Base-by-base conservation (phyloP, 2,329 filamentous ascomycete genomes). In the Fusarium sp. region DNA sequence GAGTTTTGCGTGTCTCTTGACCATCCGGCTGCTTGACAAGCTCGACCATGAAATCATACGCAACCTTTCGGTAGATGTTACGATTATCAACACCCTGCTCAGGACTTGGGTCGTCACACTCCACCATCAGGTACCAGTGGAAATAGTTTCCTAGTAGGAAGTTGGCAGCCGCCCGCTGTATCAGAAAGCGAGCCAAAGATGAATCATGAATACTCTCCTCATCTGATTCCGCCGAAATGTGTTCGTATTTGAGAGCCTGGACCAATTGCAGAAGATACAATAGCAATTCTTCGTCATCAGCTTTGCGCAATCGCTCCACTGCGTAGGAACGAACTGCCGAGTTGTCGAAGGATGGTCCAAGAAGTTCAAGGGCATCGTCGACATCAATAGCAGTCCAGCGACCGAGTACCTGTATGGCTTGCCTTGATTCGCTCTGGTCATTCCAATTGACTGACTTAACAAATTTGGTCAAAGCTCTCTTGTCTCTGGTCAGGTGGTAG, bases 91-190 rank as follows among this genome's bases (percentile, higher is more conserved):
- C 85, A 24, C 90, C 87, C 73, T 95, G 93, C 45, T 94, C 91
- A 6, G 90, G 89, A 71, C 92, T 94, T 63, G 86, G 85, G 78
- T 98, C 95, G 73, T 97, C 94, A 73, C 95, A 97, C 81, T 99
- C 97, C 2, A 99, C 96, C 90, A 98, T 98, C 4, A 99, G 86
- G 79, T 98, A 99, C 96, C 96, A 99, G 79, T 98, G 93, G 57
- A 99, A 89, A 81, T 97, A 97, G 78, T 97, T 99, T 30, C 95
- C 96, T 3, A 99, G 87, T 64, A 92, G 91, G 76, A 98, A 93
- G 77, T 97, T 98, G 67, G 91, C 90, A 16, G 93, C 92, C 6
- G 96, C 97, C 38, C 96, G 89, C 2, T 92, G 89, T 59, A 99
- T 96, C 5, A 99, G 85, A 77, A 99, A 99, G 25, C 89, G 89